Evolutionary conservation across 164 flowering plant species (phyloP).

Genomic region (Stephania cephalantha): DNA sequence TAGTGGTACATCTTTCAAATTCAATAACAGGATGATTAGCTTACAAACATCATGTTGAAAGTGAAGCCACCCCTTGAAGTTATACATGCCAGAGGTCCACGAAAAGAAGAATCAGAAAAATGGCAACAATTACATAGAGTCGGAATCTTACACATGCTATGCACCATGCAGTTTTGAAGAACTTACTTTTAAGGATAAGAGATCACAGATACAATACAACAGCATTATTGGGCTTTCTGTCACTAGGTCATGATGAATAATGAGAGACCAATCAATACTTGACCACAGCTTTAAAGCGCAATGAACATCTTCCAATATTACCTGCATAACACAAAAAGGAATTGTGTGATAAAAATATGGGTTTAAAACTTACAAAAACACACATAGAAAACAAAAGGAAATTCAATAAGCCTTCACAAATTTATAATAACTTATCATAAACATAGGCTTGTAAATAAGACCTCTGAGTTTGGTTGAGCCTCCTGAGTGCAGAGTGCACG

Average conservation of each 20-base stretch:
- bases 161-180: background rate
- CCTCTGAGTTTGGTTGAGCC: conserved; percentile 59
- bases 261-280: conserved; percentile 23
- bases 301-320: conserved; percentile 45
- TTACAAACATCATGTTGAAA: conserved; percentile 42
- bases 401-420: background rate
- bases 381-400: background rate
- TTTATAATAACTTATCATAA: conserved; percentile 12
- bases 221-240: conserved; percentile 37
- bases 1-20: conserved; percentile 39
- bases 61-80: conserved; percentile 49
- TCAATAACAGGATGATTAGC: conserved; percentile 45
- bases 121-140: background rate
- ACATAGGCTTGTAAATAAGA: conserved; percentile 27
- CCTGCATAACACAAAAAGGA: conserved; percentile 33
- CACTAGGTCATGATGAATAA: conserved; percentile 25
- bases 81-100: background rate
- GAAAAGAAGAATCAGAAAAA: conserved; percentile 1
- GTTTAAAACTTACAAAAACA: background rate
- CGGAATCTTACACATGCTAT: background rate
- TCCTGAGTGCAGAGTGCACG: conserved; percentile 69
- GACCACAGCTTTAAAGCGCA: conserved; percentile 58
- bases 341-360: background rate
- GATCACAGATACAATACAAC: conserved; percentile 56
- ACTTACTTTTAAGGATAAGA: conserved; percentile 70